These are phyloP conservation scores for Apophysomyces variabilis DNA, from an alignment of 371 early-diverging fungal genomes.

Conservation along the genomic window DNA sequence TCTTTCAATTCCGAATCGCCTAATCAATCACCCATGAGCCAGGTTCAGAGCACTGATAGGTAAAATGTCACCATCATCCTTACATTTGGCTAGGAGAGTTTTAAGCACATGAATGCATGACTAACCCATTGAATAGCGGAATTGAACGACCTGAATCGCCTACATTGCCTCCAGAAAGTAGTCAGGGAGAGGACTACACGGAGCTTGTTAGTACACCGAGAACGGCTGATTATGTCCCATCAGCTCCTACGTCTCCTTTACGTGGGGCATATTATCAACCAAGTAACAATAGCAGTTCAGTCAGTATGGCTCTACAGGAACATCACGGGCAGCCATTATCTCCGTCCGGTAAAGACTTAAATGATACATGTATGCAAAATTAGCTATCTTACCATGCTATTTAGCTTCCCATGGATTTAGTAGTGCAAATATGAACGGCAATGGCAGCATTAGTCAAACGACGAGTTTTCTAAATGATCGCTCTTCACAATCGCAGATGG, in stretches of 20 bases:
- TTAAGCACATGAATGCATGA: not conserved
- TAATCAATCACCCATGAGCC: not conserved
- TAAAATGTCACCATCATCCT: not conserved
- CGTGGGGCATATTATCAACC: conserved; percentile 3
- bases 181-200: conserved; percentile 20
- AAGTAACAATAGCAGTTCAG: conserved; percentile 9
- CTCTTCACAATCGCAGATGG: not conserved
- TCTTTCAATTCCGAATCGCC: not conserved
- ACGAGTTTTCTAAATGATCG: not conserved
- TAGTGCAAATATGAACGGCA: not conserved
- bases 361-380: not conserved
- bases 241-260: not conserved
- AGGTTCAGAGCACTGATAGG: not conserved
- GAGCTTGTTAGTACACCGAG: not conserved
- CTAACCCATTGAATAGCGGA: not conserved
- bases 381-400: not conserved
- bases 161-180: conserved; percentile 20
- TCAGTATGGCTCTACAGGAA: conserved; percentile 2
- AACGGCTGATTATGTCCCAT: not conserved
- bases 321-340: conserved; percentile 10
- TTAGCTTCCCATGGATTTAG: not conserved
- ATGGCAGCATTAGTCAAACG: not conserved
- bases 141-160: conserved; percentile 22
- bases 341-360: conserved; percentile 9
- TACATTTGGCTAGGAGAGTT: not conserved